Evolutionary conservation across 2,329 filamentous ascomycete species (phyloP), one percentile per base, ranked within the genome.

Genomic region (Cordyceps pruinosa): DNA sequence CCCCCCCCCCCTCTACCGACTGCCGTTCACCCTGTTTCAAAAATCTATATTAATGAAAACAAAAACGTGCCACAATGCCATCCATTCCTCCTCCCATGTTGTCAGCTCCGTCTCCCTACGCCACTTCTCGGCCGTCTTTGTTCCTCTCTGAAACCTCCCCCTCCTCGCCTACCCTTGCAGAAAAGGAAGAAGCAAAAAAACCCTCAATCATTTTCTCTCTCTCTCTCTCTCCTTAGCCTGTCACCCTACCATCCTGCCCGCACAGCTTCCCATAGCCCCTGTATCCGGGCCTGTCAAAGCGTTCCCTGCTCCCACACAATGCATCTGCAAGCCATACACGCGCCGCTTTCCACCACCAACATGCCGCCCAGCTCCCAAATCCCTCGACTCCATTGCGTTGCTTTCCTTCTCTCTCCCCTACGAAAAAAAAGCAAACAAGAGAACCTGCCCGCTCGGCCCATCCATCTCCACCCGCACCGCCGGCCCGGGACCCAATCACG

Each of bases 401-500:
- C n/a, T n/a, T n/a, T n/a, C n/a, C n/a, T n/a, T n/a, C n/a, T n/a
- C 10, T 41, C n/a, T 23, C 37, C 19, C 37, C 10, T 41, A n/a
- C 8, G 4, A 23, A 12, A n/a, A 19, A 39, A 19, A 42, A 42
- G 25, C 19, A 42, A 15, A 42, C 23, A 21, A 25, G 5, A 13
- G 25, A 23, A 5, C 30, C 8, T 19, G n/a, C n/a, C n/a, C n/a
- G n/a, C n/a, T n/a, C n/a, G n/a, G n/a, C n/a, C 23, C 21, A 9
- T 23, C 25, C 30, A 30, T 47, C 41, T 46, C 51, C 51, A 52
- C 56, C 57, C 50, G 57, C 55, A 39, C 54, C 60, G 53, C 46
- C 37, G 21, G 44, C 26, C 7, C 49, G 54, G 53, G 46, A 51
- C 50, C 63, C 66, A 68, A 67, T 68, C 61, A 68, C 23, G 44